phyloP scores from a whole-genome alignment of 768 basidiomycete genomes.

The Glaciozyma antarctica region DNA sequence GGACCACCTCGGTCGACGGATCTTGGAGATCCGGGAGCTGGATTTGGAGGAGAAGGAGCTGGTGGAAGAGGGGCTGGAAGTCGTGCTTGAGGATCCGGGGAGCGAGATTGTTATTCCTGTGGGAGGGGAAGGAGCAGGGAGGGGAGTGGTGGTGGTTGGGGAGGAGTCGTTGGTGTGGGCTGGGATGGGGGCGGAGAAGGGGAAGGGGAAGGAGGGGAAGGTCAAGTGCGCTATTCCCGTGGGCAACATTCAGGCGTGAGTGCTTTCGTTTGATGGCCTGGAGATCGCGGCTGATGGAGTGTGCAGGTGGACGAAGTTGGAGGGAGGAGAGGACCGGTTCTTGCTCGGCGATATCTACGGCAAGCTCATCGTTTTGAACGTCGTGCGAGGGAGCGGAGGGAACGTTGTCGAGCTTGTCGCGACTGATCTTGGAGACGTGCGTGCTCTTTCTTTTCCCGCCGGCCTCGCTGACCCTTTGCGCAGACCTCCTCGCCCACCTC shows the following conservation, averaged over 20 bases:
- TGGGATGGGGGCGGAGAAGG: slow-evolving; percentile 5
- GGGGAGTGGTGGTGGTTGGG: slow-evolving; percentile 36
- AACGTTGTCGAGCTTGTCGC: slow-evolving; percentile 37
- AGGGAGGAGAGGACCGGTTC: background rate
- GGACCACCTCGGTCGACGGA: slow-evolving; percentile 47
- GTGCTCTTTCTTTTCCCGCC: slow-evolving; percentile 14
- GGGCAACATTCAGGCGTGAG: slow-evolving; percentile 25
- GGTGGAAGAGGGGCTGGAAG: slow-evolving; percentile 8
- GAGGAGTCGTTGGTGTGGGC: slow-evolving; percentile 30
- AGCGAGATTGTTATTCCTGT: slow-evolving; percentile 27
- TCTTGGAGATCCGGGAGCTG: slow-evolving; percentile 28
- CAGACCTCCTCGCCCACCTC: slow-evolving; percentile 64
- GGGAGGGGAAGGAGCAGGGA: background rate
- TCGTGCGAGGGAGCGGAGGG: background rate
- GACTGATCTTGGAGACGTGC: slow-evolving; percentile 63
- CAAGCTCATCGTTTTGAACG: slow-evolving; percentile 13
- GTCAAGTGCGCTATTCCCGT: slow-evolving; percentile 29
- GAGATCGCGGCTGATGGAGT: background rate
- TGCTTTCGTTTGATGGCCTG: background rate
- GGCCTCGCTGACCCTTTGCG: slow-evolving; percentile 5
- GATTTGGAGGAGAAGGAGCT: slow-evolving; percentile 34
- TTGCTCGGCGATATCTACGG: slow-evolving; percentile 33
- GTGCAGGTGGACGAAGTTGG: background rate
- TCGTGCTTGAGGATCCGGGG: slow-evolving; percentile 26
- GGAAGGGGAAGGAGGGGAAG: slow-evolving; percentile 7